Evolutionary conservation across 2,329 filamentous ascomycete species (phyloP), one percentile per base, ranked within the genome.

Genomic region (Phaeosphaeriaceae sp.): DNA sequence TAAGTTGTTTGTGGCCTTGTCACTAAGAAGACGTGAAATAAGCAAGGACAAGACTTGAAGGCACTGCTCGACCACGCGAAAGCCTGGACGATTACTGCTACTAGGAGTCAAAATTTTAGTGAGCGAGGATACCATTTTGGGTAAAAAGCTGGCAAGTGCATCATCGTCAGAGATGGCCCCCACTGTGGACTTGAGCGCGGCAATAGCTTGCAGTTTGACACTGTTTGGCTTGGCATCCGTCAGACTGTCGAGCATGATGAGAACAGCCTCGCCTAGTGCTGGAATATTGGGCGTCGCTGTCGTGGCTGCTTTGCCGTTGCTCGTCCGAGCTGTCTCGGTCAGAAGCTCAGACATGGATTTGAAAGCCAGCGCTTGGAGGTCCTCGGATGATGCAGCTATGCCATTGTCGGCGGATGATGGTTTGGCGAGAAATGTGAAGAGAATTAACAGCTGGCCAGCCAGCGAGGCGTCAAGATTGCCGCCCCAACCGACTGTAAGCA

Each of bases 71-170:
- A 98, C 80, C 0, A 96, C 85, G 42, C 84, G 86, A 64, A 84
- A 88, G 48, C 84, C 82, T 33, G 86, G 81, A 49, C 86, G 83
- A 64, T 85, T 83, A 42, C 85, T 82, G n/a, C 83, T 86, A 0
- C 89, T 90, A 0, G 88, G 87, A 4, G 90, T 89, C 51, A 96
- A 79, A 0, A 92, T 81, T 69, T 90, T 93, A 1, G 90, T 89
- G 22, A 99, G 80, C 1, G 88, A 87, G 2, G 95, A 98, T 0
- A 97, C 86, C 0, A 92, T 92, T 10, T 93, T 92, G 0, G 96
- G 95, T 44, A 98, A 83, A 70, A 99, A 95, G 60, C 87, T 93
- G 10, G 92, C 91, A 55, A 96, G 81, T 2, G 91, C 87, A n/a
- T 90, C 85, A 48, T 85, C 85, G 68, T 95, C 90, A 52, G 85